Evolutionary conservation across 805 yeast species (phyloP), one percentile per base, ranked within the genome.

Genomic region (Debaryomyces hansenii): DNA sequence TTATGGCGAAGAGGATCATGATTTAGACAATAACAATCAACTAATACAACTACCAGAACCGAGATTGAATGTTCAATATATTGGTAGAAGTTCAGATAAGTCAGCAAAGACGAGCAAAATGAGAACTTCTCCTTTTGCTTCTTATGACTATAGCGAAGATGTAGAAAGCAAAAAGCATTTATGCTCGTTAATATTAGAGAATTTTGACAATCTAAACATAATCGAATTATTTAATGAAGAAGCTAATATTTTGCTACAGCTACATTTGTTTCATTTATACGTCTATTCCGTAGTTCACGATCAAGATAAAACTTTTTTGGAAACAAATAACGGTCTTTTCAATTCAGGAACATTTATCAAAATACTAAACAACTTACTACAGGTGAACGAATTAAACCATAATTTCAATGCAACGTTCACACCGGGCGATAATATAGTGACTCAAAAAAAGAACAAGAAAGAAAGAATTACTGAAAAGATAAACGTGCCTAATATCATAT

Each of bases 401-500:
- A 39, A 47, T 18, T 49, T 49, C 18, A 43, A 37, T 20, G 36
- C 27, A 4, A 56, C 49, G 50, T 53, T 54, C 34, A 45, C 45
- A 7, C 20, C 29, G 15, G 46, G 20, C 14, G 42, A 37, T 15
- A 27, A 45, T 28, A 21, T 7, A 5, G 32, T 12, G 1, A 20
- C 18, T 8, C 34, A 35, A 11, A 37, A 21, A 12, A 10, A 11
- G 11, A 16, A 32, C 8, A 31, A 14, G 20, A 37, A 33, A 20
- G 32, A 11, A 20, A 47, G 48, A 32, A 42, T 28, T 5, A 27
- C 45, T 14, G 40, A 47, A 29, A 44, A 40, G 37, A 39, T 57
- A 2, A 16, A 15, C 8, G 47, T 56, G 7, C 61, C 61, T 2
- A 20, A 40, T 1, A 38, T 57, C 20, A 44, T 55, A 5, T 46